Evolutionary conservation across 225 moss, liverwort and hornwort species (phyloP).

Genomic region (Bryoerythrophyllum caledonicum): DNA sequence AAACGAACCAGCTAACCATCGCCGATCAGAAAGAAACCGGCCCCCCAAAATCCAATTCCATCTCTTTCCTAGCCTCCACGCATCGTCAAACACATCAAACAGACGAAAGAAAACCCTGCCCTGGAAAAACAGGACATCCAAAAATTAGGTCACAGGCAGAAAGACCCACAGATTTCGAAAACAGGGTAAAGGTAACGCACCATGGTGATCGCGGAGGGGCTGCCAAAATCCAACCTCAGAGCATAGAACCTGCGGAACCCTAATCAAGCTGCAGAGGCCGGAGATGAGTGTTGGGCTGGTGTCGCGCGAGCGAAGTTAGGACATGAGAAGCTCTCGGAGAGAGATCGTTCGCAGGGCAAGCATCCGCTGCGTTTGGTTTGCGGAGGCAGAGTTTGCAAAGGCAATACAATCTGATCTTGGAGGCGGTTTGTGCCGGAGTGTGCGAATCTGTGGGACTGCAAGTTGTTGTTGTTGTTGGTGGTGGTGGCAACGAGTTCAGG

Average conservation of each 20-base stretch:
- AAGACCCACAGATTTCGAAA: conserved; percentile 3
- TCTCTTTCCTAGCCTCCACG: background rate
- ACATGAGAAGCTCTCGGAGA: no score
- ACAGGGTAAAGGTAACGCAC: conserved; percentile 22
- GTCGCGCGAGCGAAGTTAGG: no score
- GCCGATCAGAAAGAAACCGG: background rate
- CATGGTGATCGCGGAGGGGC: conserved; percentile 35
- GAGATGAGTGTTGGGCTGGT: background rate
- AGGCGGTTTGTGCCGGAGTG: background rate
- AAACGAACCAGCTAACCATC: background rate
- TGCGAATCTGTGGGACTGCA: background rate
- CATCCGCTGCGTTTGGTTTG: conserved; percentile 10
- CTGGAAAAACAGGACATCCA: background rate
- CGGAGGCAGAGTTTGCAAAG: background rate
- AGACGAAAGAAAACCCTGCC: no score
- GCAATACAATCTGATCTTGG: background rate
- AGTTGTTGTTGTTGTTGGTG: background rate
- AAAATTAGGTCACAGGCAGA: conserved; percentile 20
- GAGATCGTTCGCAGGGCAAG: background rate
- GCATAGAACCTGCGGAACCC: conserved; percentile 22
- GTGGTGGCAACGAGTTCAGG: background rate
- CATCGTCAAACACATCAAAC: background rate
- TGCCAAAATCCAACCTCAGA: conserved; percentile 1
- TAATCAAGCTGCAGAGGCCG: conserved; percentile 34
- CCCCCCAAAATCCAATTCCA: background rate